These are phyloP conservation scores for Gamsiella multidivaricata DNA, from an alignment of 192 early-diverging fungal genomes.

Conservation along the genomic window DNA sequence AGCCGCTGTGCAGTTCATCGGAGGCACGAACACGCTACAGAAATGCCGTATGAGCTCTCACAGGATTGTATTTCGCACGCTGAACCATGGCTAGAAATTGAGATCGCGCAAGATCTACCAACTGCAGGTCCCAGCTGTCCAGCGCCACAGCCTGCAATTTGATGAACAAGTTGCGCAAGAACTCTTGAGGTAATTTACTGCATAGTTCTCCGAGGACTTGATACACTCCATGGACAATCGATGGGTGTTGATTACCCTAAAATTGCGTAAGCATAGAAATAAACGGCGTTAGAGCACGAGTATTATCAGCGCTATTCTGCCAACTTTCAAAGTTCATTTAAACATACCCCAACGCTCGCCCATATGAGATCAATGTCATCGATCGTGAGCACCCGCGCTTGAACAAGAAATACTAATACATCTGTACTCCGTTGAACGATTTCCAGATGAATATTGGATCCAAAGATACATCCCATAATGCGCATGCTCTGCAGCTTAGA, in stretches of 20 bases:
- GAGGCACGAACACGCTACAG: too few relatives aligned
- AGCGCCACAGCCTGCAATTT: slow-evolving; percentile 54
- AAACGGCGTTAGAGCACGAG: neutral
- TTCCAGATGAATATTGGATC: slow-evolving; percentile 60
- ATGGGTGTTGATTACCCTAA: slow-evolving; percentile 60
- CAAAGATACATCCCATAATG: slow-evolving; percentile 59
- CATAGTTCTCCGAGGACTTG: slow-evolving; percentile 58
- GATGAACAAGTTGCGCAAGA: slow-evolving; percentile 45
- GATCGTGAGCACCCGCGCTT: slow-evolving; percentile 47
- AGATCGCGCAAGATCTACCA: slow-evolving; percentile 37
- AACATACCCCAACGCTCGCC: slow-evolving; percentile 52
- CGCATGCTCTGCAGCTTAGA: slow-evolving; percentile 46
- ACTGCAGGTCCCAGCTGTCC: slow-evolving; percentile 44
- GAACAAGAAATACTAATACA: slow-evolving; percentile 55
- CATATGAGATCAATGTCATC: slow-evolving; percentile 58
- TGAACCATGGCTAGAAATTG: slow-evolving; percentile 48
- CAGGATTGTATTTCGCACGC: slow-evolving; percentile 35
- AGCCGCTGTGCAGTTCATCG: too few relatives aligned
- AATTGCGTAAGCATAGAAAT: neutral
- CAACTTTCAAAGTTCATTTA: neutral
- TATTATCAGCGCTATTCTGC: neutral
- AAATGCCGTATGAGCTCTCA: slow-evolving; percentile 7
- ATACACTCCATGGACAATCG: slow-evolving; percentile 59
- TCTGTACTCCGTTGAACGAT: slow-evolving; percentile 60
- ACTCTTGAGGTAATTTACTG: slow-evolving; percentile 44